Conservation (phyloP, 1,284 basidiomycete genomes). For the Xerocomus minutiporus region DNA sequence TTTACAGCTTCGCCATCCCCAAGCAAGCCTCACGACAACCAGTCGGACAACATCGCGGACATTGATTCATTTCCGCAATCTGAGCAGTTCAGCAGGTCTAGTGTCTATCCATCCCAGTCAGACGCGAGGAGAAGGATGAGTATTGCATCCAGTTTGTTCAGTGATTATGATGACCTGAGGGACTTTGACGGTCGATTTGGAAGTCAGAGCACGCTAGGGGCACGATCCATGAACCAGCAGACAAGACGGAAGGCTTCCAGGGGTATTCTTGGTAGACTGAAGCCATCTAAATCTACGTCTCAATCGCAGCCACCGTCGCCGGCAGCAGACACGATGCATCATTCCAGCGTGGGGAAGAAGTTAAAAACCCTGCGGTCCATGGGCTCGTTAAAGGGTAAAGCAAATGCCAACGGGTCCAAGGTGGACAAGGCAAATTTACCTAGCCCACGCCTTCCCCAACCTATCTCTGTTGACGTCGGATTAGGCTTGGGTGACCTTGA, state of each 20-base stretch:
- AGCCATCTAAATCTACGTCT: constrained; percentile 38
- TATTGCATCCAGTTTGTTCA: constrained; percentile 60
- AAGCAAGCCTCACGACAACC: constrained; percentile 26
- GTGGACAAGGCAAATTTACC: constrained; percentile 37
- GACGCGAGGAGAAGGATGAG: constrained; percentile 53
- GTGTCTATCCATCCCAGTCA: constrained; percentile 34
- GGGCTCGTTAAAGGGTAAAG: constrained; percentile 65
- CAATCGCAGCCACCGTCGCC: constrained; percentile 41
- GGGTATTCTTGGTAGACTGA: constrained; percentile 61
- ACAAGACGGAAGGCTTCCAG: constrained; percentile 54
- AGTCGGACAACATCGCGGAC: constrained; percentile 21
- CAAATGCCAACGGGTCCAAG: constrained; percentile 23
- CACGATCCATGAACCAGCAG: constrained; percentile 35
- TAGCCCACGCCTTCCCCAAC: constrained; percentile 50
- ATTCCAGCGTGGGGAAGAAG: constrained; percentile 42
- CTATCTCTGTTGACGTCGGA: constrained; percentile 50
- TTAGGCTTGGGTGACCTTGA: constrained; percentile 56
- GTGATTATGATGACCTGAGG: constrained; percentile 78
- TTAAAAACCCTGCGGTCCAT: constrained; percentile 74
- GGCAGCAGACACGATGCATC: constrained; percentile 34
- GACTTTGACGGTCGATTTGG: constrained; percentile 82
- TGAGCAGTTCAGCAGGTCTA: constrained; percentile 30
- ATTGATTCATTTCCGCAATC: constrained; percentile 26
- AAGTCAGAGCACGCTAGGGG: constrained; percentile 67
- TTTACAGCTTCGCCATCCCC: constrained; percentile 48